Percentiles rank a stretch among this genome's conserved stretches.
Evolutionary conservation across 257 asterid genomes (phyloP).

Genomic region (Lithospermum erythrorhizon): DNA sequence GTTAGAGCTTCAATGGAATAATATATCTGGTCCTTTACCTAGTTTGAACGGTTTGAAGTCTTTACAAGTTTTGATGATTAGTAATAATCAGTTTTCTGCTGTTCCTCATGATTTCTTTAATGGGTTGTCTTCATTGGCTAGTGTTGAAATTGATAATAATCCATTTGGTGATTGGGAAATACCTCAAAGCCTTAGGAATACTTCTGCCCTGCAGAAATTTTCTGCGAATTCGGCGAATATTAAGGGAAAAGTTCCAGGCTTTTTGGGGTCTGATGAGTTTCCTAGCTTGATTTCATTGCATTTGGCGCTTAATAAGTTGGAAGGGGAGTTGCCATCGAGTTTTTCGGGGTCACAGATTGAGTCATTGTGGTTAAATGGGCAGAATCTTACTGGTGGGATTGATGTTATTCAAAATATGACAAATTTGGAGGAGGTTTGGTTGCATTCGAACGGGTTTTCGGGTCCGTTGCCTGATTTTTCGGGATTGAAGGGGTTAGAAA

Average conservation of each 20-base stretch:
- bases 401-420: slow-evolving; percentile 73
- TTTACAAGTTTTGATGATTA: slow-evolving; percentile 55
- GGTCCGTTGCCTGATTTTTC: slow-evolving; percentile 73
- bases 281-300: slow-evolving; percentile 65
- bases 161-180: slow-evolving; percentile 64
- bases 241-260: slow-evolving; percentile 48
- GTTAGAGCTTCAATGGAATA: slow-evolving; percentile 79
- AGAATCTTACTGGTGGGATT: slow-evolving; percentile 58
- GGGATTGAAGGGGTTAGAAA: slow-evolving; percentile 42
- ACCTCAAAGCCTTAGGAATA: slow-evolving; percentile 50
- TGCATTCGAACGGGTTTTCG: slow-evolving; percentile 58
- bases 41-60: slow-evolving; percentile 49
- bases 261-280: slow-evolving; percentile 57
- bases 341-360: slow-evolving; percentile 57
- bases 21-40: slow-evolving; percentile 76
- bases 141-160: slow-evolving; percentile 65
- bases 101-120: slow-evolving; percentile 68
- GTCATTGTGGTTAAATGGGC: slow-evolving; percentile 83
- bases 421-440: slow-evolving; percentile 74
- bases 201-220: slow-evolving; percentile 56
- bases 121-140: slow-evolving; percentile 61
- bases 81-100: slow-evolving; percentile 51
- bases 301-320: slow-evolving; percentile 69
- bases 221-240: slow-evolving; percentile 78
- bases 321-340: slow-evolving; percentile 54